phyloP scores from a whole-genome alignment of 2,329 filamentous ascomycete species.

The Beauveria sp. region DNA sequence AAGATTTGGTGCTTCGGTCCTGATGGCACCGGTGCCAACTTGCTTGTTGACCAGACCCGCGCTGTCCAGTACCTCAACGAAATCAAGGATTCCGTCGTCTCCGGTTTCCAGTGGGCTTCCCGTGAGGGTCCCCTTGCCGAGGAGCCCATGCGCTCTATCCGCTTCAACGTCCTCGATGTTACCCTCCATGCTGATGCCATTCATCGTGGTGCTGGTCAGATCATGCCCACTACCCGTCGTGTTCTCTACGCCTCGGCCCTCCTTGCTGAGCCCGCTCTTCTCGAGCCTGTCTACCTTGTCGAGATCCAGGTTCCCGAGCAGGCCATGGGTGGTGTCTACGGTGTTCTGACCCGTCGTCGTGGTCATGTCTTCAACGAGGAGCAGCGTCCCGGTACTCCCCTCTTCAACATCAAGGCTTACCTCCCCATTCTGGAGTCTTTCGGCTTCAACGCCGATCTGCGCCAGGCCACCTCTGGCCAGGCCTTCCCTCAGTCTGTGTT shows the following conservation, averaged over 20 bases:
- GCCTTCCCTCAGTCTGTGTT: conserved; percentile 99
- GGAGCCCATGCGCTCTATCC: conserved; percentile 93
- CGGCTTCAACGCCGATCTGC: conserved; percentile 98
- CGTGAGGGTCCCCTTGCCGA: conserved; percentile 96
- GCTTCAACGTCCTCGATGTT: conserved; percentile 99
- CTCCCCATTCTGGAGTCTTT: conserved; percentile 95
- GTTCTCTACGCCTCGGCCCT: conserved; percentile 91
- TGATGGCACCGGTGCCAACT: conserved; percentile 94
- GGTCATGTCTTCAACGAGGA: conserved; percentile 99
- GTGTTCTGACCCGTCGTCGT: conserved; percentile 94
- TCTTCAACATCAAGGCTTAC: conserved; percentile 99
- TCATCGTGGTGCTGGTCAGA: conserved; percentile 97
- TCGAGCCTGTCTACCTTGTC: conserved; percentile 97
- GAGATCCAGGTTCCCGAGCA: conserved; percentile 98
- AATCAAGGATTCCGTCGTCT: conserved; percentile 99
- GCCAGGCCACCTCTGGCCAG: conserved; percentile 87
- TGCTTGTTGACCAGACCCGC: conserved; percentile 99
- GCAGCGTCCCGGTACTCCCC: conserved; percentile 95
- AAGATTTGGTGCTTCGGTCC: conserved; percentile 99
- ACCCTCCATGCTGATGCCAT: conserved; percentile 99
- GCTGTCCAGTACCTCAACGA: conserved; percentile 99
- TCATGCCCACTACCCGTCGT: conserved; percentile 97
- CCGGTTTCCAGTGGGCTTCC: conserved; percentile 99
- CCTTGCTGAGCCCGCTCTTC: conserved; percentile 82
- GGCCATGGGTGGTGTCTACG: conserved; percentile 99